Base-by-base conservation (phyloP, 2,329 filamentous ascomycete species). In the Pseudonectria buxi region DNA sequence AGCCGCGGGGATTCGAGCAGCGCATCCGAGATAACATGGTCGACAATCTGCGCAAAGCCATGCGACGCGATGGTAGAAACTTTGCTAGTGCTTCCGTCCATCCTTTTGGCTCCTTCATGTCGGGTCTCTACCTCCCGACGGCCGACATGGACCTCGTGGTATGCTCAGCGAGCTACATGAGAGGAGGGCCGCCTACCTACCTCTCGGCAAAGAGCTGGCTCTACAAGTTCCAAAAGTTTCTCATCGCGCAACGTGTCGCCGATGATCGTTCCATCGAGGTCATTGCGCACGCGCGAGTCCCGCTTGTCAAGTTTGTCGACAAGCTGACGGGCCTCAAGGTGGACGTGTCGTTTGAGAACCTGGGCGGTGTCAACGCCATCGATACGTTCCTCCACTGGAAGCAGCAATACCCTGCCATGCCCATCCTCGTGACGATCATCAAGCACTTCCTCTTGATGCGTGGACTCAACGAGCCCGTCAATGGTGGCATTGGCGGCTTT, bases 61-160 rank as follows among this genome's bases (percentile, higher is more conserved):
- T 94, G 51, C 69, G 68, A 39, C 67, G 58, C 11, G 65, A 65
- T 10, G 56, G 49, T 2, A 47, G 55, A n/a, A 59, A 67, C 32
- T 82, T 78, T 49, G 61, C 67, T 10, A 74, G 77, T 30, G 77
- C 80, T 10, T 70, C 81, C 32, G 67, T 95, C 7, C 68, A 74
- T 24, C 72, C 82, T 9, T 98, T 98, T 57, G 92, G 92, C n/a
- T 96, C 92, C 0, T 98, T 89, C 61, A 89, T 87, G 48, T 87
- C 87, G 3, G 87, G 85, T 0, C 67, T 87, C 7, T 79, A 78
- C 47, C 63, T 79, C 3, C 75, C 75, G 1, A 78, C 84, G 1
- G 87, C 86, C 12, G 92, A 98, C 56, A 94, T 98, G 80, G 92
- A 98, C 56, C 69, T 98, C 31, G 92, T 95, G 3, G 74, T 92